These are phyloP conservation scores for Trichoderma parareesei DNA, from an alignment of 495 filamentous ascomycete species.

Conservation along the genomic window DNA sequence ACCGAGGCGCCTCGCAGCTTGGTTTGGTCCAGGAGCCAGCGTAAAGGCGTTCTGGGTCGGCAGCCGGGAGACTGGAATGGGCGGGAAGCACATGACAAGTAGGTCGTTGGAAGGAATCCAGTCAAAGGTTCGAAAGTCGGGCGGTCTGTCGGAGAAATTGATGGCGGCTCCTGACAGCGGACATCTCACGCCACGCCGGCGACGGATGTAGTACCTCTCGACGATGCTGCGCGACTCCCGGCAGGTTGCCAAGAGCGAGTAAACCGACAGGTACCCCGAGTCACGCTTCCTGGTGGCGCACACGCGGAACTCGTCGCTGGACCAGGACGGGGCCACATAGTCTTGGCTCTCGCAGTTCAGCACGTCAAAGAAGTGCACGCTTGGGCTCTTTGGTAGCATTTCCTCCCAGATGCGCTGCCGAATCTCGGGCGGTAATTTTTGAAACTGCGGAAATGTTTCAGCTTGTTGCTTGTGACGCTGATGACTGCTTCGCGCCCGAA, in stretches of 20 bases:
- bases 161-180: not conserved
- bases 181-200: not conserved
- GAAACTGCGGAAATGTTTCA: not conserved
- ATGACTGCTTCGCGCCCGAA: not conserved
- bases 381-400: not conserved
- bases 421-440: not conserved
- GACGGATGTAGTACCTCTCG: not conserved
- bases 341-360: not conserved
- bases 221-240: not conserved
- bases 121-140: not conserved
- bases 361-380: slow-evolving; percentile 5
- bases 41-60: not conserved
- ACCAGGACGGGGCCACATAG: not conserved
- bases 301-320: not conserved
- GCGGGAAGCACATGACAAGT: not conserved
- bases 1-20: not conserved
- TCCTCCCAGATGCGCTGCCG: not conserved
- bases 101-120: not conserved
- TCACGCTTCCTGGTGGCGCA: not conserved
- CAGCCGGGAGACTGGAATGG: not conserved
- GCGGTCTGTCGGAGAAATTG: not conserved
- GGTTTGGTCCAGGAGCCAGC: not conserved
- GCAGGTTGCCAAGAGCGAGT: not conserved
- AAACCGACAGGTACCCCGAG: not conserved
- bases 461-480: not conserved